These are phyloP conservation scores for Ophiostoma perfectum DNA, from an alignment of 2,329 filamentous ascomycete species.

Conservation along the genomic window DNA sequence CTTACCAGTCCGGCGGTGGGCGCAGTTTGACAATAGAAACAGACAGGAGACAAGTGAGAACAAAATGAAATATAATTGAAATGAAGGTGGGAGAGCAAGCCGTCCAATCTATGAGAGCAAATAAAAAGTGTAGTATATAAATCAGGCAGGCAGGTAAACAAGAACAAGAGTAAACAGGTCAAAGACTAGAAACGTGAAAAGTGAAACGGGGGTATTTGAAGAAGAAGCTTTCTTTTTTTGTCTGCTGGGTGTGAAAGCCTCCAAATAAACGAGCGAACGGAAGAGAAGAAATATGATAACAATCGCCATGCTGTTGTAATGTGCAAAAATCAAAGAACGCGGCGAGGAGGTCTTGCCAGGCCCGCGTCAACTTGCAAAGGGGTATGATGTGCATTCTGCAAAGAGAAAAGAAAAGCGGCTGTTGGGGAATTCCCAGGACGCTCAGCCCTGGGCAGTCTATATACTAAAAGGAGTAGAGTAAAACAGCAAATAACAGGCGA, in stretches of 20 bases:
- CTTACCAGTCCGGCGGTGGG: slow-evolving; percentile 16
- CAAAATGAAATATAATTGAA: slow-evolving; percentile 1
- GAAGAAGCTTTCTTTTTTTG: slow-evolving; percentile 15
- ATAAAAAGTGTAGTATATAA: slow-evolving; percentile 6
- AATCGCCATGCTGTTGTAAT: slow-evolving; percentile 21
- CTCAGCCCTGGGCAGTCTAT: not conserved
- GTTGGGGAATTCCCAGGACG: not conserved
- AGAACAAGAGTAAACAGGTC: not conserved
- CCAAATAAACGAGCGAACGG: slow-evolving; percentile 1
- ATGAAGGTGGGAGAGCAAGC: slow-evolving; percentile 14
- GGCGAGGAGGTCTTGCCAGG: not conserved
- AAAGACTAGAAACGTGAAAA: not conserved
- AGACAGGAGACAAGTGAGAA: not conserved
- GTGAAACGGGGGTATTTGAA: slow-evolving; percentile 16
- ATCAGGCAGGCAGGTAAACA: not conserved
- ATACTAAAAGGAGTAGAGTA: slow-evolving; percentile 7
- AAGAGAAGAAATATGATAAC: slow-evolving; percentile 18
- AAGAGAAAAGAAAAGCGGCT: slow-evolving; percentile 6
- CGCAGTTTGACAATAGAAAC: not conserved
- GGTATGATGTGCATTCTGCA: slow-evolving; percentile 19
- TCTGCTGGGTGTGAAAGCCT: slow-evolving; percentile 11
- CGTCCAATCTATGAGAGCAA: slow-evolving; percentile 23
- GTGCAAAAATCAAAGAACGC: not conserved
- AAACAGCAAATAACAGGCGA: slow-evolving; percentile 11
- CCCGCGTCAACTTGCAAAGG: slow-evolving; percentile 10